Base-by-base conservation (phyloP, 768 basidiomycete genomes). In the Rhizopogon salebrosus region DNA sequence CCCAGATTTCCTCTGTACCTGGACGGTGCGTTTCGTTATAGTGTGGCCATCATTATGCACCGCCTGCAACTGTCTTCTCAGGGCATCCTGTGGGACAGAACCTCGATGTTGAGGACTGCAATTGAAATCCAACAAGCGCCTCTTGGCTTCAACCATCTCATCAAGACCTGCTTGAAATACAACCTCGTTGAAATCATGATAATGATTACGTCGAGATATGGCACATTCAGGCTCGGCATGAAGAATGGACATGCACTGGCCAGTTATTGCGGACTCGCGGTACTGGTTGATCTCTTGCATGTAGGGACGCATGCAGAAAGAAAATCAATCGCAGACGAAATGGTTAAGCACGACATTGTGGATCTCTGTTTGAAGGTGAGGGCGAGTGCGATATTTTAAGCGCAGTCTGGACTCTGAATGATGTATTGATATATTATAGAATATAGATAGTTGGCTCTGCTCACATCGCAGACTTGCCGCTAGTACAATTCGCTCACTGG, bases 301-400 rank as follows among this genome's bases (percentile, higher is more conserved):
- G 20, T 46, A 34, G 43, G 43, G 43, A 46, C 43, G 16, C 13
- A 46, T 9, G 29, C 20, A 10, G 43, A 46, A 34, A 46, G 43
- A 22, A 31, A 22, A 31, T 31, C 29, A 3, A 16, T 34, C 2
- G 43, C 43, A 9, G 52, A 66, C 18, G 45, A 66, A 41, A 53
- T 66, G 39, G 18, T 65, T 14, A 48, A 62, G 4, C 42, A 61
- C 38, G 41, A 58, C 54, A 52, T 55, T 9, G 36, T 69, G 8
- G 49, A 62, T 18, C 46, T 65, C 24, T 64, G 61, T 37, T 36
- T 65, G 6, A 54, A 62, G 52, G 67, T 65, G 26, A 56, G 42
- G 16, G 50, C 13, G 13, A 5, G 7, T 48, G 14, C 27, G 8
- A 43, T 10, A 16, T 51, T n/a, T 22, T 31, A 14, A 18, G 20